Evolutionary conservation across 2,329 filamentous ascomycete genomes (phyloP).

Genomic region (Neofusicoccum umdonicola): DNA sequence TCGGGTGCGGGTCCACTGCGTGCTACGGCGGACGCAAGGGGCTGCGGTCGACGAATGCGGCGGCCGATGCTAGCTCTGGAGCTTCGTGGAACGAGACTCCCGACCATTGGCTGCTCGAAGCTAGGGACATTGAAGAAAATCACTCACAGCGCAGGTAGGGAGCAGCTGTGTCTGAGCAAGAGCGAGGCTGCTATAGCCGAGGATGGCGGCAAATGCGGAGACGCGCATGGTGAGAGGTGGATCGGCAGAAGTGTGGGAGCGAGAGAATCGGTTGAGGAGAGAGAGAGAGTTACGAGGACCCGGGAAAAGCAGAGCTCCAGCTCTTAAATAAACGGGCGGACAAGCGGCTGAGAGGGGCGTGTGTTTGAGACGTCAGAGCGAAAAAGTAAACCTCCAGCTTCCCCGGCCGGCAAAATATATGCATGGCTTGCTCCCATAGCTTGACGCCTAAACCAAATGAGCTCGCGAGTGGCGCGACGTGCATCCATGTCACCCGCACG

Average conservation of each 20-base stretch:
- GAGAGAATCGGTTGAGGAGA: not conserved
- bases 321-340: not conserved
- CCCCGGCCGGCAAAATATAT: not conserved
- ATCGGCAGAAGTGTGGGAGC: not conserved
- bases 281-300: not conserved
- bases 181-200: slow-evolving; percentile 25
- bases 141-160: slow-evolving; percentile 30
- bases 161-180: slow-evolving; percentile 25
- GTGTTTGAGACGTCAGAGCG: not conserved
- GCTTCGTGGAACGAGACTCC: not conserved
- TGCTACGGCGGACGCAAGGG: not conserved
- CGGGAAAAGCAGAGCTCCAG: not conserved
- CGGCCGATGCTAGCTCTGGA: not conserved
- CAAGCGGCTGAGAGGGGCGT: not conserved
- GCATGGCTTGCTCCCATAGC: not conserved
- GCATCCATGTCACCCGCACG: not conserved
- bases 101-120: not conserved
- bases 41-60: not conserved
- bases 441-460: slow-evolving; percentile 1
- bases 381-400: not conserved
- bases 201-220: slow-evolving; percentile 22
- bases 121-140: not conserved
- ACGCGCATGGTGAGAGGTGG: slow-evolving; percentile 25
- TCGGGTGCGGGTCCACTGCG: not conserved
- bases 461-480: not conserved